These are phyloP conservation scores for Alloteropsis semialata DNA, from an alignment of 176 grass and related monocot genomes.

Conservation along the genomic window DNA sequence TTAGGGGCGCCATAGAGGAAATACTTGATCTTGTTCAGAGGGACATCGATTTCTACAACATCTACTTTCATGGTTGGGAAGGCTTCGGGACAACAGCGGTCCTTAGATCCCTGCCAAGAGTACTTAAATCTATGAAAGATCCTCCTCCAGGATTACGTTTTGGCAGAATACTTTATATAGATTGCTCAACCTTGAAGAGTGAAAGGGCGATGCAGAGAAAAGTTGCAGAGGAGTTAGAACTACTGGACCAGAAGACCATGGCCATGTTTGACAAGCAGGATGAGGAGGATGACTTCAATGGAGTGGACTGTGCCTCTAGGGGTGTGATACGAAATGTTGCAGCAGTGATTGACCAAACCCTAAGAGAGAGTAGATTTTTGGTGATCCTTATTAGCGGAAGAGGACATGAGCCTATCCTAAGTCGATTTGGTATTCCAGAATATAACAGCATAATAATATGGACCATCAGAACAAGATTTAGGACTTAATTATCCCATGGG, in stretches of 20 bases:
- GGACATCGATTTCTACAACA: neutral
- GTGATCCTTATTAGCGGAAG: conserved; percentile 20
- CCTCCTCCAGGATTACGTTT: neutral
- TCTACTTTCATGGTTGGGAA: neutral
- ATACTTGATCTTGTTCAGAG: neutral
- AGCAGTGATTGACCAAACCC: neutral
- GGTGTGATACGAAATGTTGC: neutral
- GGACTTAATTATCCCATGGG: too few species aligned
- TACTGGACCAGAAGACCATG: neutral
- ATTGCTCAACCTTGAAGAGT: conserved; percentile 1
- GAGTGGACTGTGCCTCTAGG: neutral
- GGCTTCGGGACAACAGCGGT: neutral
- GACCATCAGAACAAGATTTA: neutral
- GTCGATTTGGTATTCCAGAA: neutral
- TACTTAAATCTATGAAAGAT: neutral
- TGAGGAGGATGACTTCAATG: neutral
- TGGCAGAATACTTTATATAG: neutral
- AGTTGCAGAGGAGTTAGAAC: neutral
- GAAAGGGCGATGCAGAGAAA: neutral
- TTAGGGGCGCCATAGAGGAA: neutral
- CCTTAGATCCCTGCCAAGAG: neutral
- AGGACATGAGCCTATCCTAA: neutral
- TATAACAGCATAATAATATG: neutral
- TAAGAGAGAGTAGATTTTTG: neutral
- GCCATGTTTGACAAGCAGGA: neutral